phyloP scores from a whole-genome alignment of 2,329 filamentous ascomycete species.

The Plenodomus biglobosus region DNA sequence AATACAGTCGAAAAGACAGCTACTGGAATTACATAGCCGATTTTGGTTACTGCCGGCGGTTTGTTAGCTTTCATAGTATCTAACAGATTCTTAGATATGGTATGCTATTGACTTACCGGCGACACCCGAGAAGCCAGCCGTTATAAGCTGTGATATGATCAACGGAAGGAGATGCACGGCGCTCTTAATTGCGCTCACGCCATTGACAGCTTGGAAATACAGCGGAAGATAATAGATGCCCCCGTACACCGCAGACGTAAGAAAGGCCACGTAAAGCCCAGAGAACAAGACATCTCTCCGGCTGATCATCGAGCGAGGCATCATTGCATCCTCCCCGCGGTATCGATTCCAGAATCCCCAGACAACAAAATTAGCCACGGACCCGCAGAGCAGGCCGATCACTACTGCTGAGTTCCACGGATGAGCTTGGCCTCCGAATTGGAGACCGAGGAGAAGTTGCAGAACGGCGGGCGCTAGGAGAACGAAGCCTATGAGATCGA shows the following conservation, averaged over 20 bases:
- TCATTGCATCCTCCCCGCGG: constrained; percentile 43
- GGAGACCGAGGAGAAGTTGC: constrained; percentile 45
- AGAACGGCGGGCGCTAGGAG: constrained; percentile 39
- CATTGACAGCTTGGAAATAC: constrained; percentile 48
- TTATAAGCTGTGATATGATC: constrained; percentile 30
- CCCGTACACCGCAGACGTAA: constrained; percentile 13
- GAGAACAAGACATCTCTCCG: constrained; percentile 38
- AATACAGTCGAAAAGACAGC: too few species aligned
- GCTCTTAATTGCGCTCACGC: constrained; percentile 41
- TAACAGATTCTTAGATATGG: neutral
- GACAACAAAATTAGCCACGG: constrained; percentile 27
- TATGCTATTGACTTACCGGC: constrained; percentile 10
- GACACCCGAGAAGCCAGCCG: constrained; percentile 22
- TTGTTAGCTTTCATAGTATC: too few species aligned
- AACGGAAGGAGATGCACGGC: constrained; percentile 45
- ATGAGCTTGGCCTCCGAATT: constrained; percentile 40
- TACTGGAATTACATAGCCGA: too few species aligned
- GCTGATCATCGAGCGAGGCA: constrained; percentile 40
- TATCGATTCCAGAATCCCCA: constrained; percentile 44
- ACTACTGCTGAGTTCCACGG: constrained; percentile 39
- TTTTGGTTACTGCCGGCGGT: too few species aligned
- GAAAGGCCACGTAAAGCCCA: constrained; percentile 9
- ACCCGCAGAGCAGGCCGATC: constrained; percentile 42
- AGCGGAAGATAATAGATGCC: constrained; percentile 33
- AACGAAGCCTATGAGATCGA: constrained; percentile 43